Conservation (phyloP, 768 basidiomycete genomes). For the Hericium coralloides region DNA sequence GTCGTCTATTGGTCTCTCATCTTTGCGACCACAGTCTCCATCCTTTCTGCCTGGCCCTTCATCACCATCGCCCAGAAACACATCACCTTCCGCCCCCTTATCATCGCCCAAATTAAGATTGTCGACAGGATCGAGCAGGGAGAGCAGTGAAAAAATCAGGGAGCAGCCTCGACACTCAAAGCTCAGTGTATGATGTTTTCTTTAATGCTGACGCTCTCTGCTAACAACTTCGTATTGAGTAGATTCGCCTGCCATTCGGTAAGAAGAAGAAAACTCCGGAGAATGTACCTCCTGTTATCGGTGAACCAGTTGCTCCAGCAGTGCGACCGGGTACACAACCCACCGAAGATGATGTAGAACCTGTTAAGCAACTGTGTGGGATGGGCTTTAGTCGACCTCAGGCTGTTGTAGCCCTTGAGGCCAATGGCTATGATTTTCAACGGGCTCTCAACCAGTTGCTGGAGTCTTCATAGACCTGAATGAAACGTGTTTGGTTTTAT, state of each 20-base stretch:
- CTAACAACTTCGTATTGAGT: slow-evolving; percentile 8
- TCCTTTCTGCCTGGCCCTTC: slow-evolving; percentile 21
- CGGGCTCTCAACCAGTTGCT: slow-evolving; percentile 72
- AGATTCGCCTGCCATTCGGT: slow-evolving; percentile 77
- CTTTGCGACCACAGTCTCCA: slow-evolving; percentile 30
- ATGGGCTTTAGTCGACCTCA: slow-evolving; percentile 90
- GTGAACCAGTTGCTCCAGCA: slow-evolving; percentile 26
- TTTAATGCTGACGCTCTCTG: background rate
- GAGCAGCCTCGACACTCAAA: slow-evolving; percentile 57
- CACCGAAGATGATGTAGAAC: slow-evolving; percentile 62
- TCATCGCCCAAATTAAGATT: slow-evolving; percentile 49
- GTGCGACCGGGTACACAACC: slow-evolving; percentile 36
- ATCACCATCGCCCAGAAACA: slow-evolving; percentile 23
- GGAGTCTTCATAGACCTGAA: slow-evolving; percentile 17
- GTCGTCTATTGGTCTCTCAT: slow-evolving; percentile 23
- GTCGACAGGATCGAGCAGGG: slow-evolving; percentile 48
- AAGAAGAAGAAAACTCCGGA: slow-evolving; percentile 63
- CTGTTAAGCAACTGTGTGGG: slow-evolving; percentile 68
- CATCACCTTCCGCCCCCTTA: slow-evolving; percentile 40
- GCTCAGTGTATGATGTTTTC: slow-evolving; percentile 50
- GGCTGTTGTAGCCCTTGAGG: slow-evolving; percentile 79
- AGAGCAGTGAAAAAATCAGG: slow-evolving; percentile 38
- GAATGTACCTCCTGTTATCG: slow-evolving; percentile 33
- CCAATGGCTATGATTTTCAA: slow-evolving; percentile 73
- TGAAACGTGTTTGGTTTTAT: too few species aligned